These are phyloP conservation scores for Lobosporangium transversale DNA, from an alignment of 192 early-diverging fungal genomes.

Conservation along the genomic window DNA sequence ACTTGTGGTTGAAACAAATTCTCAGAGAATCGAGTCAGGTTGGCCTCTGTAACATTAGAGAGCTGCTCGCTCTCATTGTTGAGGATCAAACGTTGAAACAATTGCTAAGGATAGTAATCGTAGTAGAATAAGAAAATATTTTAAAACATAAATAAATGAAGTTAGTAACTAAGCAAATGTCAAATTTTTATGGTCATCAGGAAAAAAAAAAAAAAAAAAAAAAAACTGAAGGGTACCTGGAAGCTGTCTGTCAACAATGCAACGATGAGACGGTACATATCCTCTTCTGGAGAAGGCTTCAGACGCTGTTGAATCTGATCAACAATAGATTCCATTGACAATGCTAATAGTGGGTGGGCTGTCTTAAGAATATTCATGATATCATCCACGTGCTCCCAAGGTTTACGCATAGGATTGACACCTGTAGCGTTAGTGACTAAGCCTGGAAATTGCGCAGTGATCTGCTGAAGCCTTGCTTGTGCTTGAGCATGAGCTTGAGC, in stretches of 20 bases:
- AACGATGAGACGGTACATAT: slow-evolving; percentile 95
- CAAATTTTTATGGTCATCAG: not conserved
- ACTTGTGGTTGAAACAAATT: slow-evolving; percentile 69
- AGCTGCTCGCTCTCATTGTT: slow-evolving; percentile 71
- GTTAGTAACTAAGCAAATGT: not conserved
- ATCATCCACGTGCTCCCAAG: slow-evolving; percentile 93
- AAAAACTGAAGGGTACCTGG: slow-evolving; percentile 64
- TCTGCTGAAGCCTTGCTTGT: slow-evolving; percentile 44
- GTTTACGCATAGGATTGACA: slow-evolving; percentile 59
- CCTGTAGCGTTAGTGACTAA: slow-evolving; percentile 30
- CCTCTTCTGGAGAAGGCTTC: slow-evolving; percentile 96
- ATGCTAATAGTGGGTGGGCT: slow-evolving; percentile 88
- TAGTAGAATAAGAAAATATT: not conserved
- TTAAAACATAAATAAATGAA: not conserved
- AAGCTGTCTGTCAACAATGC: slow-evolving; percentile 92
- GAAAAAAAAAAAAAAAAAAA: not conserved
- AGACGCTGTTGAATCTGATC: slow-evolving; percentile 95
- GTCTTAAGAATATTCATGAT: slow-evolving; percentile 96
- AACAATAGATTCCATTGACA: slow-evolving; percentile 99
- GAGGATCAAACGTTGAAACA: slow-evolving; percentile 67
- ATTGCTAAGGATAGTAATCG: slow-evolving; percentile 60
- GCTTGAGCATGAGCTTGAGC: slow-evolving; percentile 49
- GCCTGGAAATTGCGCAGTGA: slow-evolving; percentile 35
- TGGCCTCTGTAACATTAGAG: slow-evolving; percentile 75
- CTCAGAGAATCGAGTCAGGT: slow-evolving; percentile 90